A percentile compares a stretch with the other conserved stretches of the same genome.
Evolutionary conservation across 2,329 filamentous ascomycete genomes (phyloP).

Genomic region (Trichoderma afroharzianum): DNA sequence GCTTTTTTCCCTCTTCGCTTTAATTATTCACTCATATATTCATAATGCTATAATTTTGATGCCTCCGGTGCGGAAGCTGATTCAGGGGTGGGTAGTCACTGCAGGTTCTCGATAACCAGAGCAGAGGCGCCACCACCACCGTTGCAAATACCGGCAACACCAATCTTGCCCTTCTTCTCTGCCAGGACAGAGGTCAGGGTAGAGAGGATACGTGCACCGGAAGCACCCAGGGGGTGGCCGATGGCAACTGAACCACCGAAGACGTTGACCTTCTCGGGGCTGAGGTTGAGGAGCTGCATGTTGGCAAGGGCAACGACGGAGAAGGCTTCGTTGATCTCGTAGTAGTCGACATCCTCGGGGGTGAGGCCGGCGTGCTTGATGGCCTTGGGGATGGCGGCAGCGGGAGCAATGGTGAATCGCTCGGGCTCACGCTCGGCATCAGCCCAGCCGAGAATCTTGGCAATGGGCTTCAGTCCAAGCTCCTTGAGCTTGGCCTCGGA

Average conservation of each 20-base stretch:
- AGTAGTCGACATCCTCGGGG: slow-evolving; percentile 77
- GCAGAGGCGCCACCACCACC: slow-evolving; percentile 94
- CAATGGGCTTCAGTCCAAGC: slow-evolving; percentile 84
- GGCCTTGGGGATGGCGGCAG: slow-evolving; percentile 94
- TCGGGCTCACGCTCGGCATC: slow-evolving; percentile 87
- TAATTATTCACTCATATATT: slow-evolving; percentile 7
- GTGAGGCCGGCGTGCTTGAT: slow-evolving; percentile 88
- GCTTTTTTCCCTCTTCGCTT: not conserved
- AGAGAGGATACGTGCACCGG: slow-evolving; percentile 87
- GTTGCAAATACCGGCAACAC: slow-evolving; percentile 94
- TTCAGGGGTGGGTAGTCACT: slow-evolving; percentile 37
- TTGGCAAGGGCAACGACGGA: slow-evolving; percentile 95
- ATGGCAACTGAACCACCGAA: slow-evolving; percentile 94
- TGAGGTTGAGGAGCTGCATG: slow-evolving; percentile 81
- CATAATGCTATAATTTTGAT: slow-evolving; percentile 19
- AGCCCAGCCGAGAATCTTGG: slow-evolving; percentile 96
- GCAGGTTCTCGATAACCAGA: slow-evolving; percentile 77
- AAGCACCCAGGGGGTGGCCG: slow-evolving; percentile 90
- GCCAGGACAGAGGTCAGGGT: slow-evolving; percentile 85
- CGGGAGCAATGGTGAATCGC: slow-evolving; percentile 93
- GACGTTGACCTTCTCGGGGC: slow-evolving; percentile 85
- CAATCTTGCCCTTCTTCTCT: slow-evolving; percentile 90
- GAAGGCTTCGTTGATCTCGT: slow-evolving; percentile 99
- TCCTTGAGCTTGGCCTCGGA: slow-evolving; percentile 93
- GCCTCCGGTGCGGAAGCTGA: not conserved